Base-by-base conservation (phyloP, 106 monocot genomes). In the Acorus gramineus region DNA sequence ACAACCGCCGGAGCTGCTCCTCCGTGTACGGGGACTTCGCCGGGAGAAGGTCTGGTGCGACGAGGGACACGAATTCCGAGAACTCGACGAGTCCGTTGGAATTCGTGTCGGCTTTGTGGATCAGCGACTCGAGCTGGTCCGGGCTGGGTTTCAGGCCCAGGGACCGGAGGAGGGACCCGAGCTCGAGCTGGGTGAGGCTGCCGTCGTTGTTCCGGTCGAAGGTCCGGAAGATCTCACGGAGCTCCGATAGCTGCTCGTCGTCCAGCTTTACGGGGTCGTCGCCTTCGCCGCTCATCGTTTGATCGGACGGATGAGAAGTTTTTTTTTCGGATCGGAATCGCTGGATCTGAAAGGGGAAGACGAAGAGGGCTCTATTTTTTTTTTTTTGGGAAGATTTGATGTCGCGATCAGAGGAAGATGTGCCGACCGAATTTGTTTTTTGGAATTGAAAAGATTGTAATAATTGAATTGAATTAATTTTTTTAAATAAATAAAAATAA, bases 131-230 rank as follows among this genome's bases (percentile, higher is more conserved):
- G 42, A 93, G 61, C 69, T 89, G 85, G 52, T 86, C 83, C 3
- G 78, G 61, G 60, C 76, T 76, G 4, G 93, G 93, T 62, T 71
- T 85, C 10, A 93, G 75, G 48, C 85, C 83, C 3, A 93, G 82
- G 3, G 89, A 83, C 7, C 89, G 80, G 61, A 93, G 86, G 50
- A 93, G 89, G 28, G 93, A 89, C 11, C 79, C 78, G 12, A 93
- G 89, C 76, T 93, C 93, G 12, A 86, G 81, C 72, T 83, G 89
- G 45, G 93, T 93, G 3, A 93, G 77, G 83, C 80, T 81, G 8
- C 93, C 85, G 67, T 93, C 93, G 68, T 83, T 86, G 93, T 89
- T 93, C 5, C 89, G 80, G 49, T 93, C 93, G 70, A 89, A 93
- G 6, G 85, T 81, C 8, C 79, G 69, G 72, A 93, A 93, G 57